These are phyloP conservation scores for Paramecium tetraurelia DNA, from an alignment of 73 alveolate genomes.

Conservation along the genomic window DNA sequence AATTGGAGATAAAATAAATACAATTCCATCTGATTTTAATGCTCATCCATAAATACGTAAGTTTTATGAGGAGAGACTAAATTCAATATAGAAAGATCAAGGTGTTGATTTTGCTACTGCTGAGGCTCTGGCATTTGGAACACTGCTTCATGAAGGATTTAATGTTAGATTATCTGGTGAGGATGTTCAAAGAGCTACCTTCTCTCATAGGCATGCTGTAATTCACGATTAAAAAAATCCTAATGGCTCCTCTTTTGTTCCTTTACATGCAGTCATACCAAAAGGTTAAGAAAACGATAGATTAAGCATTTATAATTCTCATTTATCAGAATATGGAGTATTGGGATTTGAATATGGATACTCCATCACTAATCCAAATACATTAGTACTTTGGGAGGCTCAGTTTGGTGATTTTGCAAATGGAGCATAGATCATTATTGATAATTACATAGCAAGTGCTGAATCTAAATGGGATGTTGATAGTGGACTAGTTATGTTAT, in stretches of 20 bases:
- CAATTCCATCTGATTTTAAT: conserved; percentile 63
- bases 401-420: conserved; percentile 97
- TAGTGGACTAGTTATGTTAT: conserved; percentile 76
- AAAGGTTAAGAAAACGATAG: conserved; percentile 23
- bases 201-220: conserved; percentile 80
- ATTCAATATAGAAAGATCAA: conserved; percentile 63
- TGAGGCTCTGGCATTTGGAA: conserved; percentile 86
- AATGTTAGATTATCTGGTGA: conserved; percentile 78
- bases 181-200: conserved; percentile 87
- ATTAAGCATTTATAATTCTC: conserved; percentile 64
- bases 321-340: conserved; percentile 82
- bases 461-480: conserved; percentile 89
- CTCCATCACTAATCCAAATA: conserved; percentile 83
- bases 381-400: conserved; percentile 89
- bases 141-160: conserved; percentile 77
- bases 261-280: conserved; percentile 41
- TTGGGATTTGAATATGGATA: conserved; percentile 95
- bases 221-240: conserved; percentile 67
- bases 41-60: conserved; percentile 73
- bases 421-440: conserved; percentile 91
- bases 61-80: conserved; percentile 71
- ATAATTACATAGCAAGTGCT: conserved; percentile 83
- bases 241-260: conserved; percentile 62
- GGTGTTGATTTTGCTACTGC: conserved; percentile 87
- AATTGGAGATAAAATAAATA: conserved; percentile 74